phyloP scores from a whole-genome alignment of 352 stramenopile species.

The Lagenidium giganteum region DNA sequence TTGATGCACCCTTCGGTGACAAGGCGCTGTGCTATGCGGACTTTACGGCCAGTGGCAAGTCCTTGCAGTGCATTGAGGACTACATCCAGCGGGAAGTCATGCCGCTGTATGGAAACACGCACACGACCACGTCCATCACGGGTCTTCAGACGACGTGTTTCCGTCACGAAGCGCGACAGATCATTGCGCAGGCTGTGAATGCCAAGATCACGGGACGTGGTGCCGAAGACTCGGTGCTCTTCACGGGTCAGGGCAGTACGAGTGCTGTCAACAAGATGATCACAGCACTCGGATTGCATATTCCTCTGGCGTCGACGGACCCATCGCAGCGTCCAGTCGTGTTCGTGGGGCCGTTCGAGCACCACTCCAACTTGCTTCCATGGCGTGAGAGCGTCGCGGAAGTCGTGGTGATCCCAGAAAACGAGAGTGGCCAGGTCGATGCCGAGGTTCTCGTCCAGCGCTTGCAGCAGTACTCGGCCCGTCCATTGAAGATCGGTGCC shows the following conservation, averaged over 20 bases:
- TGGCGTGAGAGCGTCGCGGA: constrained; percentile 84
- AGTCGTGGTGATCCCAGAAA: constrained; percentile 40
- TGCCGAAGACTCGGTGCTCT: constrained; percentile 93
- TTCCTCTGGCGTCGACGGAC: constrained; percentile 26
- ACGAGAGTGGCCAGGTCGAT: constrained; percentile 26
- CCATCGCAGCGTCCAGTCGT: constrained; percentile 46
- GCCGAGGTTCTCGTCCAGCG: constrained; percentile 25
- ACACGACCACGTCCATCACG: constrained; percentile 88
- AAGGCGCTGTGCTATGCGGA: constrained; percentile 91
- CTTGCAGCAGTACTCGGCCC: constrained; percentile 24
- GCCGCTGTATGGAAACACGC: constrained; percentile 96
- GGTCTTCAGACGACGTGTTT: constrained; percentile 91
- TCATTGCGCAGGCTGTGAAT: constrained; percentile 89
- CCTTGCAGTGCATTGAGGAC: constrained; percentile 84
- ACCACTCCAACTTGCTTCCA: constrained; percentile 93
- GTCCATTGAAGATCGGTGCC: constrained; percentile 43
- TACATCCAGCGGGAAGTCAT: constrained; percentile 87
- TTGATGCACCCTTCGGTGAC: constrained; percentile 64
- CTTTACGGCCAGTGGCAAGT: constrained; percentile 91
- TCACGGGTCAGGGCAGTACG: constrained; percentile 87
- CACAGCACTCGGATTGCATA: constrained; percentile 49
- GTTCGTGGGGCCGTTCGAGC: constrained; percentile 85
- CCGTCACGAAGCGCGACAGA: constrained; percentile 92
- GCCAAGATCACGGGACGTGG: constrained; percentile 87
- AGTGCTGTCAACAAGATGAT: constrained; percentile 82